Conservation (phyloP, 306 rosid genomes). For the Lagenaria siceraria region DNA sequence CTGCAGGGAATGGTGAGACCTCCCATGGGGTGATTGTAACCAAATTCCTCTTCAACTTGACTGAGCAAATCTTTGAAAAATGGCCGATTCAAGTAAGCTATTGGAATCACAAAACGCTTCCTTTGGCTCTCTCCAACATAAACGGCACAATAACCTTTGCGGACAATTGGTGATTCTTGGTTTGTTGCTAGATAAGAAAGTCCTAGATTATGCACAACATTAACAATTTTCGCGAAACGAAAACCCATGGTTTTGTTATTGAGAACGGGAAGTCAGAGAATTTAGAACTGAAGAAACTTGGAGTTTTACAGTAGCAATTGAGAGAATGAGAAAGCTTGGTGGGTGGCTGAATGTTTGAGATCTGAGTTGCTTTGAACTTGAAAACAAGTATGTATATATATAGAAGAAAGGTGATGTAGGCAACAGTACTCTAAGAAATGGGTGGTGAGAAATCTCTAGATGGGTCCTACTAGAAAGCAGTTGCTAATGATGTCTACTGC, state of each 20-base stretch:
- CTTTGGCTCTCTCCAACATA: not conserved
- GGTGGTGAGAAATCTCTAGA: not conserved
- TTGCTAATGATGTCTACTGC: not conserved
- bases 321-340: slow-evolving; percentile 1
- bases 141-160: not conserved
- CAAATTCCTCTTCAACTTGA: slow-evolving; percentile 1
- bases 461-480: not conserved
- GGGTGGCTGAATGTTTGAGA: not conserved
- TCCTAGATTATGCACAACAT: not conserved
- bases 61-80: not conserved
- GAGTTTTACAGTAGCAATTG: not conserved
- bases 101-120: slow-evolving; percentile 2
- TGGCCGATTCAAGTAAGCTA: not conserved
- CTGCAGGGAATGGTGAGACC: slow-evolving; percentile 4
- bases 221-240: not conserved
- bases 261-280: not conserved
- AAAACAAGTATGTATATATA: not conserved
- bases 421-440: not conserved
- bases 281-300: not conserved
- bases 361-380: not conserved
- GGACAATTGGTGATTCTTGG: not conserved
- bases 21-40: not conserved
- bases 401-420: not conserved
- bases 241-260: not conserved
- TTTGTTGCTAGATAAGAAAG: not conserved